Conservation (phyloP, 441 rosid species). For the Hura crepitans region DNA sequence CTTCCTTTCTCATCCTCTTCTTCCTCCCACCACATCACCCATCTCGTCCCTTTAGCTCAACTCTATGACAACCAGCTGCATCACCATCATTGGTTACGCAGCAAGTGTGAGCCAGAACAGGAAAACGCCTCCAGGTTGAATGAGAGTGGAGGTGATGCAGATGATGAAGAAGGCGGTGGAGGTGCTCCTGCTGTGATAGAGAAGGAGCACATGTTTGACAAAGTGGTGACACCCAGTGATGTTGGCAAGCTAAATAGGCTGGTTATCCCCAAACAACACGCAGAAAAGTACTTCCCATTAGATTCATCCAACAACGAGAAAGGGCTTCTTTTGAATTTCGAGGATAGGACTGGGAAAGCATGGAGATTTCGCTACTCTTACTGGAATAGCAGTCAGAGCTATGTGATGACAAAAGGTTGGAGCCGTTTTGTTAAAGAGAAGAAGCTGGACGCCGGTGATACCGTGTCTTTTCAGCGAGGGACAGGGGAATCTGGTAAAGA, state of each 20-base stretch:
- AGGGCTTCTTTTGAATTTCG: conserved; percentile 80
- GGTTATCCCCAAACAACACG: conserved; percentile 93
- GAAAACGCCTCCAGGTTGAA: conserved; percentile 22
- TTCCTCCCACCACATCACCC: conserved; percentile 24
- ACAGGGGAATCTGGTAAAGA: conserved; percentile 54
- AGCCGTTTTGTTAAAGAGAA: conserved; percentile 97
- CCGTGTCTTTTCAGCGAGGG: conserved; percentile 81
- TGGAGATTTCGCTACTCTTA: conserved; percentile 95
- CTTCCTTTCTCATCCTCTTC: conserved; percentile 33
- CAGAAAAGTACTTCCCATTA: conserved; percentile 86
- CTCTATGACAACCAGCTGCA: conserved; percentile 19
- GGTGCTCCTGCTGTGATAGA: not conserved
- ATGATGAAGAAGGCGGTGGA: not conserved
- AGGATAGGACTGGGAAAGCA: conserved; percentile 74
- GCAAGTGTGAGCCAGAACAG: conserved; percentile 20
- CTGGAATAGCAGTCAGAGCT: conserved; percentile 98
- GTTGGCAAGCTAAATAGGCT: conserved; percentile 96
- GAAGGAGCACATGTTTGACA: conserved; percentile 27
- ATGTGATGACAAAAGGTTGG: conserved; percentile 99
- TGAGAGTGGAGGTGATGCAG: not conserved
- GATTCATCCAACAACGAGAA: conserved; percentile 66
- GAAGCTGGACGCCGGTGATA: conserved; percentile 89
- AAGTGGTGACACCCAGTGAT: conserved; percentile 40
- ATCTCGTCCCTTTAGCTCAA: conserved; percentile 17
- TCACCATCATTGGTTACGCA: conserved; percentile 34